Conservation (phyloP, 106 monocot genomes). For the Dendrobium officinale region DNA sequence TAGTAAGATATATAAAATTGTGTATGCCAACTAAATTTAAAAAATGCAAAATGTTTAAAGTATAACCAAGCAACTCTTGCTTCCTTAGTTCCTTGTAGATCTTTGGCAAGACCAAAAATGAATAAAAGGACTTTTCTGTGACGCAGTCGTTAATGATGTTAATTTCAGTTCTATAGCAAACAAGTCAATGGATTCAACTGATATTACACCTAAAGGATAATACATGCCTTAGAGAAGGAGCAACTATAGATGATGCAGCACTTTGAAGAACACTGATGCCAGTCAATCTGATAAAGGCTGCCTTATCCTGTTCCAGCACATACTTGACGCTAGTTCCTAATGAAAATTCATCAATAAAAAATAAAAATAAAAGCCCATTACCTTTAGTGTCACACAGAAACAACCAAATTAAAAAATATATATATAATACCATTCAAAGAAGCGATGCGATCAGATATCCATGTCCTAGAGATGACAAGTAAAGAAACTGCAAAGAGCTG, state of each 20-base stretch:
- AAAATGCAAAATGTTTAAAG: not conserved
- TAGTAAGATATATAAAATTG: not conserved
- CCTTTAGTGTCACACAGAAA: not conserved
- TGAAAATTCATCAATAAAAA: not conserved
- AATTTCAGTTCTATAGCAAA: not conserved
- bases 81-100: not conserved
- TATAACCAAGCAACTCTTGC: not conserved
- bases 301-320: conserved; percentile 93
- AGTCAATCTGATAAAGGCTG: conserved; percentile 76
- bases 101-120: not conserved
- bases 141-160: not conserved
- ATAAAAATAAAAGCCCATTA: not conserved
- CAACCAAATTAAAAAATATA: not conserved
- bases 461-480: conserved; percentile 90
- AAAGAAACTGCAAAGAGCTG: conserved; percentile 83
- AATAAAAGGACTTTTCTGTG: not conserved
- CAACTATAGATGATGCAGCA: conserved; percentile 86
- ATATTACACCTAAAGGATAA: not conserved
- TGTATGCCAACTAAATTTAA: not conserved
- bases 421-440: conserved; percentile 78
- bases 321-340: conserved; percentile 96
- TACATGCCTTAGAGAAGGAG: conserved; percentile 79
- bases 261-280: conserved; percentile 95
- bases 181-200: not conserved
- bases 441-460: conserved; percentile 98